Conservation (phyloP, 768 basidiomycete genomes). For the Cubamyces lactineus region DNA sequence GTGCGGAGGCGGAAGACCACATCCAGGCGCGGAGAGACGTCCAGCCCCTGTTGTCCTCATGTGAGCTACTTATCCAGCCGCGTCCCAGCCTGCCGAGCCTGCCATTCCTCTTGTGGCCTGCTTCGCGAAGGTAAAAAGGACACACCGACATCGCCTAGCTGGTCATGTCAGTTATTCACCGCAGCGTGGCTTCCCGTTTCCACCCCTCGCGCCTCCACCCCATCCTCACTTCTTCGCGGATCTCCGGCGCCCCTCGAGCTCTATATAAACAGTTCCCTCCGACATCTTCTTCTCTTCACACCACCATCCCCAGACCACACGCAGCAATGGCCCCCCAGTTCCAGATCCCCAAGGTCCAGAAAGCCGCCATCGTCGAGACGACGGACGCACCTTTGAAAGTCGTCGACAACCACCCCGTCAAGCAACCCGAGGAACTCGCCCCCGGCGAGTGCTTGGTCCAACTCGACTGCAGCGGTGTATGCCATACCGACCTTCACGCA, state of each 20-base stretch:
- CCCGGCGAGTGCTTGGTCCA: conserved; percentile 79
- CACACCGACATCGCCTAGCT: background rate
- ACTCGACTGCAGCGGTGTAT: conserved; percentile 79
- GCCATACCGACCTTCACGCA: conserved; percentile 84
- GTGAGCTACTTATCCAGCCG: conserved; percentile 8
- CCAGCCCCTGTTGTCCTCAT: conserved; percentile 11
- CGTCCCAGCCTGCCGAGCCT: background rate
- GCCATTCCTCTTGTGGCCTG: background rate
- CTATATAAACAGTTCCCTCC: conserved; percentile 14
- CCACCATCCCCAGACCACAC: conserved; percentile 3
- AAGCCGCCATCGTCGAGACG: conserved; percentile 43
- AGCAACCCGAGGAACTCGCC: conserved; percentile 53
- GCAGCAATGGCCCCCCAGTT: conserved; percentile 30
- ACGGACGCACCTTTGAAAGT: conserved; percentile 38
- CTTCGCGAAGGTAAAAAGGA: conserved; percentile 8
- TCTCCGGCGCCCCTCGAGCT: conserved; percentile 3
- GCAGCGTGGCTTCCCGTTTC: conserved; percentile 6
- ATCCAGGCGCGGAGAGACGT: background rate
- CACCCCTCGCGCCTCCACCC: background rate
- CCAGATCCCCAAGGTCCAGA: conserved; percentile 46
- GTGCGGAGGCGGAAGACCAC: conserved; percentile 6
- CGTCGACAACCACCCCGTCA: conserved; percentile 56
- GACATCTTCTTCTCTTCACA: background rate
- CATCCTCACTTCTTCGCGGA: conserved; percentile 4
- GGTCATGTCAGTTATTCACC: conserved; percentile 5